Conservation (phyloP, 495 filamentous ascomycete species). For the Xylaria acuta region DNA sequence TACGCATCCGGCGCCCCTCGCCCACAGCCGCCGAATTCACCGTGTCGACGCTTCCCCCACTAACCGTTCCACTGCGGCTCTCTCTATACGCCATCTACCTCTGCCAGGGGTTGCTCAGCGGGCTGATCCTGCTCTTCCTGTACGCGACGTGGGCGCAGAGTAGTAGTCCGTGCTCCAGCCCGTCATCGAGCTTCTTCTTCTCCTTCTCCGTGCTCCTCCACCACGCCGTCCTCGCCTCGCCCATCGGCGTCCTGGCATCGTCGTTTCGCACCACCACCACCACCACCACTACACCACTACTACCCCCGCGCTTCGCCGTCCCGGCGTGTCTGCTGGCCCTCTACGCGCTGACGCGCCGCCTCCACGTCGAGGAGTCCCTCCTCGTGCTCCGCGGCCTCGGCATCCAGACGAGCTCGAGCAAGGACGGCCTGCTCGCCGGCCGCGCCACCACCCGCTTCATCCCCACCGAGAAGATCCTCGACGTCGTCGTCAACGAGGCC, state of each 20-base stretch:
- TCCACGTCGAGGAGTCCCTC: slow-evolving; percentile 77
- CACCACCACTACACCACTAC: too few species aligned
- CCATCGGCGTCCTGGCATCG: slow-evolving; percentile 49
- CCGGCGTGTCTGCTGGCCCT: slow-evolving; percentile 30
- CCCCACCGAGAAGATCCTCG: slow-evolving; percentile 86
- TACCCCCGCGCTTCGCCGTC: slow-evolving; percentile 36
- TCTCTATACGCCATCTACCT: slow-evolving; percentile 57
- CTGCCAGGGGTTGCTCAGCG: slow-evolving; percentile 49
- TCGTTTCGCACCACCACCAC: slow-evolving; percentile 48
- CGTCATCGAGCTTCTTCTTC: too few species aligned
- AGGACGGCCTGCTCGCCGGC: slow-evolving; percentile 60
- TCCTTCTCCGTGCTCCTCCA: too few species aligned
- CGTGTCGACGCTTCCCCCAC: slow-evolving; percentile 72
- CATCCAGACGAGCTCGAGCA: slow-evolving; percentile 82
- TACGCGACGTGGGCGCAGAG: slow-evolving; percentile 40
- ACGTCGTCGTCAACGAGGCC: slow-evolving; percentile 94
- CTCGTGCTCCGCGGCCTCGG: slow-evolving; percentile 88
- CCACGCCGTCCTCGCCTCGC: slow-evolving; percentile 23
- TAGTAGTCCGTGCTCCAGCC: too few species aligned
- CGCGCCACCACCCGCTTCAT: slow-evolving; percentile 82
- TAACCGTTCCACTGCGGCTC: slow-evolving; percentile 63
- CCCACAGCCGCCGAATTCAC: slow-evolving; percentile 87
- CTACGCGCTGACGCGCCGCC: slow-evolving; percentile 46
- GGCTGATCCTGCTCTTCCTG: slow-evolving; percentile 44
- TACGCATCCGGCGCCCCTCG: slow-evolving; percentile 75